phyloP scores from a whole-genome alignment of 768 basidiomycete genomes.

The Rhodotorula diobovata region DNA sequence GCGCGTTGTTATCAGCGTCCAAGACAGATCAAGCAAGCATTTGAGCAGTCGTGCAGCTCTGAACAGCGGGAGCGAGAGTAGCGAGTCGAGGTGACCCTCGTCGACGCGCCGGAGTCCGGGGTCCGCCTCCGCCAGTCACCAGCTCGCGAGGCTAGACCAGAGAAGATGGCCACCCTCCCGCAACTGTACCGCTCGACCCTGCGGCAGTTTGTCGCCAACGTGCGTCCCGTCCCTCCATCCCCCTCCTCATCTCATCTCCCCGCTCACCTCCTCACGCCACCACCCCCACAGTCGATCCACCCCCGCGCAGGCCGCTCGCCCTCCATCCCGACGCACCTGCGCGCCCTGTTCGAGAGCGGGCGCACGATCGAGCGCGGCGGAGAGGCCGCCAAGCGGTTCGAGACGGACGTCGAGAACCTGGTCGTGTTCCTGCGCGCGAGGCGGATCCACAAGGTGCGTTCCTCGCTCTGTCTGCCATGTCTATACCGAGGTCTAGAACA shows the following conservation, averaged over 20 bases:
- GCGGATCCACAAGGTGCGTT: conserved; percentile 37
- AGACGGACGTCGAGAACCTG: conserved; percentile 27
- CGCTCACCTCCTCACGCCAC: background rate
- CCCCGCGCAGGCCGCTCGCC: conserved; percentile 20
- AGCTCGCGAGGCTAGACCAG: background rate
- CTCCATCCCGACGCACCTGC: conserved; percentile 24
- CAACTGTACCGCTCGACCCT: conserved; percentile 34
- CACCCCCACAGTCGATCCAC: conserved; percentile 31
- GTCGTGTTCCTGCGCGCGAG: conserved; percentile 32
- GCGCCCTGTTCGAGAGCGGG: conserved; percentile 26
- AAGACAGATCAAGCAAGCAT: too few relatives aligned
- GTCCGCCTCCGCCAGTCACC: background rate
- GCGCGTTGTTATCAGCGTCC: too few relatives aligned
- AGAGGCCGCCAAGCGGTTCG: background rate
- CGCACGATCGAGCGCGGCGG: conserved; percentile 5
- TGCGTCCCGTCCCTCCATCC: background rate
- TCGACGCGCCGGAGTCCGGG: background rate
- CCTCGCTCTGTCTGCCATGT: too few relatives aligned
- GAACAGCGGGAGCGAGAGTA: too few relatives aligned
- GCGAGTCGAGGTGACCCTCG: too few relatives aligned
- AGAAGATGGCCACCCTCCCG: conserved; percentile 13
- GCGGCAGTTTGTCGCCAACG: conserved; percentile 37
- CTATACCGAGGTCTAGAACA: too few relatives aligned
- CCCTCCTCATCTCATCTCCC: background rate
- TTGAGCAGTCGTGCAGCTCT: too few relatives aligned